Evolutionary conservation across 148 eudicot species (phyloP).

Genomic region (Rhododendron simsii): DNA sequence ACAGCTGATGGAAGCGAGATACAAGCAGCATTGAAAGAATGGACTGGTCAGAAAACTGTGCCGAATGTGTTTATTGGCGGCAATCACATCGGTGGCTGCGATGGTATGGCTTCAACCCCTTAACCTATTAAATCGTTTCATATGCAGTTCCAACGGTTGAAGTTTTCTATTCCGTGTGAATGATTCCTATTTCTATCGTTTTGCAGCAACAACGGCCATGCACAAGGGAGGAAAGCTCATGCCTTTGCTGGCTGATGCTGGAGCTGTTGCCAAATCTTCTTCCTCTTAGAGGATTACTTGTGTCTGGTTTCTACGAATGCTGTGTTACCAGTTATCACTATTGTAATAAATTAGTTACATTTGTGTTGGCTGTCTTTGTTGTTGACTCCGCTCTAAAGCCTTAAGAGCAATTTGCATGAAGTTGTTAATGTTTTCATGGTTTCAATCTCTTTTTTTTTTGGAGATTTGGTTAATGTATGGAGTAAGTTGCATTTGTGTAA

Average conservation of each 20-base stretch:
- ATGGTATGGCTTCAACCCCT: conserved; percentile 36
- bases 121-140: neutral
- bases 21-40: conserved; percentile 55
- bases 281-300: neutral
- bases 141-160: too few relatives aligned
- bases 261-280: neutral
- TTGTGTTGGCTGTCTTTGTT: neutral
- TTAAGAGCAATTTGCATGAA: neutral
- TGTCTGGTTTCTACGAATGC: neutral
- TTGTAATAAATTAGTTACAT: neutral
- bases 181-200: neutral
- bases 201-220: conserved; percentile 4
- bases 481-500: neutral
- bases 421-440: neutral
- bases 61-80: conserved; percentile 87
- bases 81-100: conserved; percentile 87
- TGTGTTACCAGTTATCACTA: rapidly evolving
- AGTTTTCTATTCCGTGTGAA: neutral
- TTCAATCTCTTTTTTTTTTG: neutral
- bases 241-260: conserved; percentile 2
- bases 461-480: neutral
- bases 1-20: conserved; percentile 70
- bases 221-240: conserved; percentile 9
- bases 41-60: conserved; percentile 72
- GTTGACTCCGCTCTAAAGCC: neutral